Percentiles rank a stretch among this genome's conserved stretches.
These are phyloP conservation scores for Moricandia moricandioides DNA, from an alignment of 345 rosid species.

Conservation along the genomic window DNA sequence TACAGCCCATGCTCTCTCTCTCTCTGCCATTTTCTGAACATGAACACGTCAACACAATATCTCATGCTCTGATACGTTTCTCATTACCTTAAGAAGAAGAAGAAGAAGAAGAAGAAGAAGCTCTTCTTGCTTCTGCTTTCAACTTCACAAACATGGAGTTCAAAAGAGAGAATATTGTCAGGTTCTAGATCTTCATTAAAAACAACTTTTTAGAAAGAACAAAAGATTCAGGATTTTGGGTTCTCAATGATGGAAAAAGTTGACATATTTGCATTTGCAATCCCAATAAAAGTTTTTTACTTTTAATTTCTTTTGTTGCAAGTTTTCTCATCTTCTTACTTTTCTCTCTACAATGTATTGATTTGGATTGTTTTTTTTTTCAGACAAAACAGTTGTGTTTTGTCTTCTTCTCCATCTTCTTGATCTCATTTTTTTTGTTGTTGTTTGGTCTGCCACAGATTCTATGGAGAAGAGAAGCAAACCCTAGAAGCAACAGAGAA, in stretches of 20 bases:
- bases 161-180: slow-evolving; percentile 53
- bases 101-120: slow-evolving; percentile 5
- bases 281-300: not conserved
- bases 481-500: slow-evolving; percentile 40
- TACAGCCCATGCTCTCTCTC: slow-evolving; percentile 27
- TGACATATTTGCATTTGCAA: slow-evolving; percentile 15
- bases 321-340: not conserved
- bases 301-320: not conserved
- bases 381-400: not conserved
- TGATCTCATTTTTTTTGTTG: not conserved
- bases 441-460: slow-evolving; percentile 38
- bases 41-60: slow-evolving; percentile 17
- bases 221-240: not conserved
- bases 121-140: slow-evolving; percentile 10
- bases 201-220: not conserved
- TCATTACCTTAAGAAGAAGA: slow-evolving; percentile 3
- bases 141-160: slow-evolving; percentile 43
- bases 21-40: slow-evolving; percentile 27
- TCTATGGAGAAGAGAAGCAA: slow-evolving; percentile 46
- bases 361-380: not conserved
- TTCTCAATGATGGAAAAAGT: slow-evolving; percentile 8
- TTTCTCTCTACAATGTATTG: not conserved
- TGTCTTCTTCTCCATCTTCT: not conserved
- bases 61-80: slow-evolving; percentile 23
- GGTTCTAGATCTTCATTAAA: slow-evolving; percentile 38